These are phyloP conservation scores for Alternaria tenuissima DNA, from an alignment of 2,329 filamentous ascomycete species.

Conservation along the genomic window DNA sequence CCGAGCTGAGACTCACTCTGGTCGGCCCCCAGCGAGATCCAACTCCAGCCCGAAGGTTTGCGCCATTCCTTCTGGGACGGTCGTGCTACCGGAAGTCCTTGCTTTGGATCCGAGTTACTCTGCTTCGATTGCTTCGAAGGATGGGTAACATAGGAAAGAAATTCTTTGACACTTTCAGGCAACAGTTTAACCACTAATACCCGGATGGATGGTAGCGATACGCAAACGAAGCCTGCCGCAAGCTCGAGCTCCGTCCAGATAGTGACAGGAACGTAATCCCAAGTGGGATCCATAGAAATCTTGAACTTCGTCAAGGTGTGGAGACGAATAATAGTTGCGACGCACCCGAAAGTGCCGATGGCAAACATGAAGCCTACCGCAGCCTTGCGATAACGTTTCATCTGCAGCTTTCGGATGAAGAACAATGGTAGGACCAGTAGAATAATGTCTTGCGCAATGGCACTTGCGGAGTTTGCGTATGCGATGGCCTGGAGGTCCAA, in stretches of 20 bases:
- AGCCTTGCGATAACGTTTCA: conserved; percentile 30
- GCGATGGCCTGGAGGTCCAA: conserved; percentile 30
- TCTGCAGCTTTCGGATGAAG: conserved; percentile 34
- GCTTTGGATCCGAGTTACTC: not conserved
- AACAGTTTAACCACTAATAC: conserved; percentile 26
- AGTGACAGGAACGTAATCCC: conserved; percentile 33
- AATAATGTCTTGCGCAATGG: conserved; percentile 38
- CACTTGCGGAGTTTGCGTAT: conserved; percentile 32
- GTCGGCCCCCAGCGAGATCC: conserved; percentile 8
- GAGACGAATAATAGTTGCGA: conserved; percentile 38
- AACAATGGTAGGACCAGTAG: conserved; percentile 35
- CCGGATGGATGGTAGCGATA: conserved; percentile 36
- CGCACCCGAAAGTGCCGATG: conserved; percentile 38
- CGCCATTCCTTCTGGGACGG: conserved; percentile 13
- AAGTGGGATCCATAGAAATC: conserved; percentile 38
- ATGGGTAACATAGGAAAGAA: conserved; percentile 18
- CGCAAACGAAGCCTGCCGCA: conserved; percentile 31
- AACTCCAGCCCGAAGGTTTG: conserved; percentile 17
- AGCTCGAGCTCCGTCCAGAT: conserved; percentile 41
- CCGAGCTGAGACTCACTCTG: not conserved
- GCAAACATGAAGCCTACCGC: conserved; percentile 37
- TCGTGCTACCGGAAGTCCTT: not conserved
- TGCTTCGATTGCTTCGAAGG: conserved; percentile 8
- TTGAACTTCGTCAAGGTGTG: conserved; percentile 31
- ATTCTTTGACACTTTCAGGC: conserved; percentile 17